Conservation (phyloP, 495 filamentous ascomycete genomes). For the Penicillium salamii region DNA sequence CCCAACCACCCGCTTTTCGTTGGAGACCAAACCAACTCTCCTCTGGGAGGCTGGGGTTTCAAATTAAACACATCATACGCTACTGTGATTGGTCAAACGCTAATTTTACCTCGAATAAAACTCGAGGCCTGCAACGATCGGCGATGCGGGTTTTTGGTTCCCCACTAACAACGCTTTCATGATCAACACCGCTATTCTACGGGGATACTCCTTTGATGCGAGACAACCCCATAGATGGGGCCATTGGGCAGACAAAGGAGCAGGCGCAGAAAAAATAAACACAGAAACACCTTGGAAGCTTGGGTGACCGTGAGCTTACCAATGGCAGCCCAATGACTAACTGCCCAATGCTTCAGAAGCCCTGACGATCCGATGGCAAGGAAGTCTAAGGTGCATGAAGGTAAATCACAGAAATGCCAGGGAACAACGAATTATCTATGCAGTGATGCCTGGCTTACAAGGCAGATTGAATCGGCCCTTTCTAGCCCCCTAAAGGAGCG, state of each 20-base stretch:
- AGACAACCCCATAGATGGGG: not conserved
- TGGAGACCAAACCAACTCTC: not conserved
- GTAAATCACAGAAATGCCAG: not conserved
- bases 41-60: slow-evolving; percentile 28
- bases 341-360: slow-evolving; percentile 1
- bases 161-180: not conserved
- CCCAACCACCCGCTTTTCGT: slow-evolving; percentile 47
- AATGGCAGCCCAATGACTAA: slow-evolving; percentile 12
- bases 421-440: not conserved
- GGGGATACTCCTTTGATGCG: not conserved
- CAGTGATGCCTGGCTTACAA: no score
- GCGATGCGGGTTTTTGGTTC: not conserved
- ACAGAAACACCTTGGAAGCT: no score
- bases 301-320: not conserved
- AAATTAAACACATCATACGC: slow-evolving; percentile 6
- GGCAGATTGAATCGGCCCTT: no score
- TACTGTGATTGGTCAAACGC: not conserved
- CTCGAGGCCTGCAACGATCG: slow-evolving; percentile 4
- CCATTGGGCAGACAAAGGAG: not conserved
- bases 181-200: slow-evolving; percentile 7
- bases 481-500: no score
- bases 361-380: not conserved
- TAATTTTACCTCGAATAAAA: not conserved
- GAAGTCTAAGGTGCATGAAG: not conserved
- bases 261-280: not conserved